phyloP scores from a whole-genome alignment of 164 flowering plant genomes.

The Tinospora cordifolia region DNA sequence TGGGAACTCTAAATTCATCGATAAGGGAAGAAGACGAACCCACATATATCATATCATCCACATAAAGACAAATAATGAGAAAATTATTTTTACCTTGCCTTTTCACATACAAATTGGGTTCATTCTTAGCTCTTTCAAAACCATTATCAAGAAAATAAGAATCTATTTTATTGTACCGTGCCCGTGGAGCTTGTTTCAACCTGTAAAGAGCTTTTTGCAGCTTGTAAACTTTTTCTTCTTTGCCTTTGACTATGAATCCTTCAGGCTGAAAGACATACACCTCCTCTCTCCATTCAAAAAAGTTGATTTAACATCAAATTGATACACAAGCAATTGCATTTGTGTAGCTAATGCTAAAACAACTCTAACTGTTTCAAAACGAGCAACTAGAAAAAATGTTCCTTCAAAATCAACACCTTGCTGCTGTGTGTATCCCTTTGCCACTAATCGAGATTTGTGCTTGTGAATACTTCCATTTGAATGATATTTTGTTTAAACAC shows the following conservation, averaged over 20 bases:
- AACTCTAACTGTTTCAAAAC: too few relatives aligned
- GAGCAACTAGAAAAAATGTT: too few relatives aligned
- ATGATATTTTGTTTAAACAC: too few relatives aligned
- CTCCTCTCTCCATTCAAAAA: not conserved
- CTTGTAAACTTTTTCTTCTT: not conserved
- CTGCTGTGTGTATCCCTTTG: too few relatives aligned
- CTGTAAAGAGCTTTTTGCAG: constrained; percentile 2
- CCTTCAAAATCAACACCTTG: too few relatives aligned
- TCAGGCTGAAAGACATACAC: not conserved
- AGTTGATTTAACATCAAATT: not conserved
- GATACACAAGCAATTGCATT: not conserved
- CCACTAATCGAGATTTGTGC: too few relatives aligned
- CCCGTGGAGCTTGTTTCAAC: constrained; percentile 15
- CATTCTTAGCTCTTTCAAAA: constrained; percentile 2
- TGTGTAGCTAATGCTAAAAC: too few relatives aligned
- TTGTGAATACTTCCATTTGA: too few relatives aligned
- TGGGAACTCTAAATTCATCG: constrained; percentile 9
- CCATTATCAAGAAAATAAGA: not conserved
- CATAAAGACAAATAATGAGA: constrained; percentile 11
- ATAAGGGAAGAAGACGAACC: constrained; percentile 1
- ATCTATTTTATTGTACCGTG: constrained; percentile 6
- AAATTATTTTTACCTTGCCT: not conserved
- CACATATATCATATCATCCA: too few relatives aligned
- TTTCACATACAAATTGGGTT: constrained; percentile 5
- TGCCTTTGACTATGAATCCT: not conserved